Percentiles rank a stretch among this genome's conserved stretches.
Evolutionary conservation across 805 yeast genomes (phyloP).

Genomic region (Metschnikowia bowlesiae): DNA sequence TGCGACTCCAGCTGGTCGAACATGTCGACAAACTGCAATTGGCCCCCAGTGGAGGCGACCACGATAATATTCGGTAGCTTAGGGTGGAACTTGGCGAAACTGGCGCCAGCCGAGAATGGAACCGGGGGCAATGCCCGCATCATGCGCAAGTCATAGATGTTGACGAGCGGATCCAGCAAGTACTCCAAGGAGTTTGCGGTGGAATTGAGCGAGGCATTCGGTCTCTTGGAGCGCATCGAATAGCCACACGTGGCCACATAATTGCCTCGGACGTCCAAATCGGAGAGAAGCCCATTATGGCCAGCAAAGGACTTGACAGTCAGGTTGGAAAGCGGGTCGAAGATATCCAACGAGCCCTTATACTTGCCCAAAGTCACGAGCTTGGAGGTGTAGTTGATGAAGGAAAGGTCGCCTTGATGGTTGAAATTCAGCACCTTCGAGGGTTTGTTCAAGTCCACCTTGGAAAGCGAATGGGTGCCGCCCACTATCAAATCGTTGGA

Average conservation of each 20-base stretch:
- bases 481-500: constrained; percentile 30
- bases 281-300: constrained; percentile 59
- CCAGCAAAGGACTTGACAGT: constrained; percentile 52
- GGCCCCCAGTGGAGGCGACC: constrained; percentile 73
- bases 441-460: constrained; percentile 34
- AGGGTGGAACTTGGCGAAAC: constrained; percentile 81
- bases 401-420: constrained; percentile 43
- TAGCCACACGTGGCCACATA: constrained; percentile 79
- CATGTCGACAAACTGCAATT: constrained; percentile 79
- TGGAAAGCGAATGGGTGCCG: constrained; percentile 22
- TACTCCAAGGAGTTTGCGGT: constrained; percentile 18
- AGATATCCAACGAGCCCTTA: constrained; percentile 58
- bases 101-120: constrained; percentile 87
- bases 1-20: constrained; percentile 67
- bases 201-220: constrained; percentile 15
- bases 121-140: constrained; percentile 72
- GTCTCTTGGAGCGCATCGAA: constrained; percentile 56
- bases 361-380: constrained; percentile 54
- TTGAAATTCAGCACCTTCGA: constrained; percentile 20
- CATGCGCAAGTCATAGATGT: constrained; percentile 72
- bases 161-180: constrained; percentile 71
- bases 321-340: constrained; percentile 50
- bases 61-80: constrained; percentile 72
- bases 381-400: constrained; percentile 44
- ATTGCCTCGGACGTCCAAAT: constrained; percentile 60